Base-by-base conservation (phyloP, 345 rosid genomes). In the Populus nigra region DNA sequence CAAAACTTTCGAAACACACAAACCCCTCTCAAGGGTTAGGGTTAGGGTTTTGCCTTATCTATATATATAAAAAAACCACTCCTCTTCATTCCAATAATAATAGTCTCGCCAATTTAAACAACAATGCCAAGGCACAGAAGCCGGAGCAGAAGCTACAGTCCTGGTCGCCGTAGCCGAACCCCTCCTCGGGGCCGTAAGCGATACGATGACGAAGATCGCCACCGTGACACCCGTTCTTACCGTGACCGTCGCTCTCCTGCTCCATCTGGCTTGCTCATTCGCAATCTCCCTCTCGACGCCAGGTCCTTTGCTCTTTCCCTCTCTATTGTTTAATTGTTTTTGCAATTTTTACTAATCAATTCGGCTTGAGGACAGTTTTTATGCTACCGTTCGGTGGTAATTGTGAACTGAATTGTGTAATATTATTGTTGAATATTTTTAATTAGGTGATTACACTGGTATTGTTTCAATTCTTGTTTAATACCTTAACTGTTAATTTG, bases 251-350 rank as follows among this genome's bases (percentile, higher is more conserved):
- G 93, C 31, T 93, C 95, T 5, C 89, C 94, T 45, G 90, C 88
- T 69, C 97, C 97, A n/a, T 90, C 97, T 18, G 98, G 97, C 74
- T 86, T 94, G 77, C 97, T 94, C 80, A 83, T 93, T 78, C 97
- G 97, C 73, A 94, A 94, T 79, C 98, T 94, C 33, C 97, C 98
- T 68, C 97, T 93, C 61, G 93, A 93, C 71, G 92, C 95, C 23
- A 93, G 97, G 98, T 94, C 65, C 57, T 41, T n/a, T 25, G 72
- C 63, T 57, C 63, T 69, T n/a, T 29, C 36, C 22, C 66, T 62
- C 68, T 59, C 69, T 65, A 66, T 71, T 8, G 20, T 65, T 4
- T 23, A 17, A 62, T 35, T 71, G 1, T 15, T 7, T 27, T 38
- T 35, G 2, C n/a, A 25, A 22, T 9, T 9, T 38, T 23, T n/a